Base-by-base conservation (phyloP, 176 grass and related monocot species). In the Cymbopogon citratus region DNA sequence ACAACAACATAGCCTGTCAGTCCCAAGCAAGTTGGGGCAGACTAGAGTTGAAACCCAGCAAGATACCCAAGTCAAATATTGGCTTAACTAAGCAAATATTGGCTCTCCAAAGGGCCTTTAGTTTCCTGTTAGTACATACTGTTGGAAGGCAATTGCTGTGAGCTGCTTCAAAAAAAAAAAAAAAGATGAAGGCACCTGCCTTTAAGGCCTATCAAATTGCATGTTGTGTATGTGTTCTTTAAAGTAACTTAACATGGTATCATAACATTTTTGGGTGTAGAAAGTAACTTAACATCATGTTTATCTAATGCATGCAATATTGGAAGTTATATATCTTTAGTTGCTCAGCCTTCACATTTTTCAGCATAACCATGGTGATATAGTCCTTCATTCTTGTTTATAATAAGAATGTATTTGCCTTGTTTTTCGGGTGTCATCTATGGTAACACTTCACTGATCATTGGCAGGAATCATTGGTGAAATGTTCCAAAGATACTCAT, bases 401-500 rank as follows among this genome's bases (percentile, higher is more conserved):
- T 56, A 68, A 62, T 85, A 62, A 62, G 11, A 66, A 46, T 64
- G 16, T 61, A 63, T 40, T 28, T 38, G 2, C 75, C 48, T 23
- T 81, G 39, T 44, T 34, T 60, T 60, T 60, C 8, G 9, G 13
- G 57, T 33, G 25, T 78, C 68, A 46, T 40, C 66, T 79, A 73
- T 69, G 26, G 35, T 68, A 80, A 85, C 54, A 74, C 65, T 35
- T 79, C 21, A 79, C 38, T 79, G 41, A 33, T 71, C 87, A 76
- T 67, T 89, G 73, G 21, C 86, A 98, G 95, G 95, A 92, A 35
- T 81, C 79, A 19, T 74, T 87, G 69, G 74, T 83, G 18, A 92
- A 87, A 81, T 92, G 90, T 75, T 84, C 69, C 63, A 85, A 72
- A 82, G 86, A 93, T 73, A 63, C 43, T 45, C 71, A 63, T 89